Base-by-base conservation (phyloP, 2,329 filamentous ascomycete species). In the Magnaporthiopsis rhizophila region DNA sequence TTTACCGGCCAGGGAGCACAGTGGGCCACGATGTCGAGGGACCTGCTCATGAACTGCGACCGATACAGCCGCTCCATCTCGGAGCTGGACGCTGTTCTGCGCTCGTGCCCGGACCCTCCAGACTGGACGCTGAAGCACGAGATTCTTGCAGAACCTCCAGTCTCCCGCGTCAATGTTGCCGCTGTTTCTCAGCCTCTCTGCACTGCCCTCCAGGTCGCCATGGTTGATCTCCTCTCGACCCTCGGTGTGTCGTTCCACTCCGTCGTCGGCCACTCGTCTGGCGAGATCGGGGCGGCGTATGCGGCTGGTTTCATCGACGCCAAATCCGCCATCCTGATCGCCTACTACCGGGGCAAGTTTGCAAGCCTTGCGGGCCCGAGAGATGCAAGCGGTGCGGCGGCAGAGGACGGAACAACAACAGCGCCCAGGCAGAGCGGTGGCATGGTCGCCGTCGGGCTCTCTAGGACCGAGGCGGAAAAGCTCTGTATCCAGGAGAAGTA, bases 151-250 rank as follows among this genome's bases (percentile, higher is more conserved):
- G 69, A 71, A 0, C 53, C 65, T 1, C 63, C 65, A 0, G 38
- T 60, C 0, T 77, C 76, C 7, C 66, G 69, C 3, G 68, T 81
- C 0, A 57, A 75, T 11, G 68, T 74, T 24, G 76, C 80, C 0
- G 73, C 75, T 3, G 67, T 83, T 28, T 77, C 79, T 0, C 83
- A 86, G 66, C 80, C 83, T 0, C 69, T 83, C 0, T 84, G 79
- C 62, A 85, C 83, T 0, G 82, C 83, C 0, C 58, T 86, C 0
- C 84, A 86, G 67, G 74, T 86, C 2, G 82, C 73, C 0, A 67
- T 75, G 0, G 68, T 74, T 0, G 69, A 75, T 38, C 65, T 75
- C 6, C 67, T 75, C 3, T 62, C 61, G 13, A 67, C 67, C 21
- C 62, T 74, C 9, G 72, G 70, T 1, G 64, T 75, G 4, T 58